These are phyloP conservation scores for Ophiostoma triangulosporum DNA, from an alignment of 2,329 filamentous ascomycete species.

Conservation along the genomic window DNA sequence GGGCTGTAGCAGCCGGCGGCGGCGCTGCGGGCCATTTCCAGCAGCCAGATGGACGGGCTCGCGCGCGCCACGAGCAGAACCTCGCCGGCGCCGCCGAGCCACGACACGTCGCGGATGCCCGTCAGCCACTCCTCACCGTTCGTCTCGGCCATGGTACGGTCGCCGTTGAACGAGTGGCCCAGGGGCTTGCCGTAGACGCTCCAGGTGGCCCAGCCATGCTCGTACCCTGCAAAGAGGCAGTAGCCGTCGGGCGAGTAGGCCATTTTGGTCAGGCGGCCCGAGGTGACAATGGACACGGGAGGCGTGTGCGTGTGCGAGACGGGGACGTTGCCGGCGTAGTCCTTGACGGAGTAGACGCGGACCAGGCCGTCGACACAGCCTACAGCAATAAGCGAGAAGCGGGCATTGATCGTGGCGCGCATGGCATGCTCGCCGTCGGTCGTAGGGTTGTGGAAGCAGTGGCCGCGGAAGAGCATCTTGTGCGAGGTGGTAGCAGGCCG, in stretches of 20 bases:
- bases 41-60: constrained; percentile 68
- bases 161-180: constrained; percentile 67
- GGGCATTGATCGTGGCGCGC: constrained; percentile 76
- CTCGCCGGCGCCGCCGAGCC: constrained; percentile 80
- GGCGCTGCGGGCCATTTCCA: constrained; percentile 92
- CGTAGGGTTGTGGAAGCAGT: constrained; percentile 74
- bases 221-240: constrained; percentile 85
- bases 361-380: constrained; percentile 70
- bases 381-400: constrained; percentile 85
- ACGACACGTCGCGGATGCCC: constrained; percentile 63
- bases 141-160: constrained; percentile 45
- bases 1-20: constrained; percentile 83
- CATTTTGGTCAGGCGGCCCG: constrained; percentile 61
- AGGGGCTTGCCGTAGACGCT: constrained; percentile 91
- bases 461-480: constrained; percentile 69
- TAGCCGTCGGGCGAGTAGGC: constrained; percentile 92
- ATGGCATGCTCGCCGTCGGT: constrained; percentile 46
- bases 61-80: constrained; percentile 58
- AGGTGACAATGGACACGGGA: constrained; percentile 51
- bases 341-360: constrained; percentile 79
- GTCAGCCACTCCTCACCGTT: constrained; percentile 78
- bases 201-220: constrained; percentile 90
- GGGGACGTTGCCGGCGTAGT: constrained; percentile 87
- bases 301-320: constrained; percentile 65
- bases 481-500: constrained; percentile 19